Base-by-base conservation (phyloP, 1,284 basidiomycete species). In the Cryptococcus neoformans region DNA sequence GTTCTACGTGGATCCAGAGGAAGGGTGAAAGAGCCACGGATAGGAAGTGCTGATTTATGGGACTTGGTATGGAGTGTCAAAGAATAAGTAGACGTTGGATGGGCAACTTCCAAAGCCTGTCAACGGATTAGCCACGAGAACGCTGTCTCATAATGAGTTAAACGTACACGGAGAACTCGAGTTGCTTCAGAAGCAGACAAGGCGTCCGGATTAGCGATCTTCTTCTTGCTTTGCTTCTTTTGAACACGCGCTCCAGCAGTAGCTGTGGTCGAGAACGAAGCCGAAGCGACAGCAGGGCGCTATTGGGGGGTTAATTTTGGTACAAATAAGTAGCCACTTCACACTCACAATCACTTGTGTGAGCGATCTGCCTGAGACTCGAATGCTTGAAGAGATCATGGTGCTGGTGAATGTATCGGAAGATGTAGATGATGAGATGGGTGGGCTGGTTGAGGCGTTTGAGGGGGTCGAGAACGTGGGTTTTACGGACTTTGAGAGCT, bases 91-190 rank as follows among this genome's bases (percentile, higher is more conserved):
- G 89, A 82, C 56, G 82, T 81, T 6, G 90, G 87, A 55, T 82
- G 83, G 28, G 85, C 82, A 54, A 91, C 87, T 76, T 92, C 89
- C 11, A 90, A 84, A 17, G 90, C 84, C 89, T 92, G 60, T 12
- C 28, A 28, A 53, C 34, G 10, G 36, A 38, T 51, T 36, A 51
- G 36, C 44, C 36, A 39, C 4, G 28, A 28, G 28, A 28, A 28
- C 28, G 28, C 28, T 4, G 28, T 4, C 4, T 28, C 28, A 28
- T 4, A 4, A 4, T 28, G 2, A 28, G 28, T 3, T 35, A 1
- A 42, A 61, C 70, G 60, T 53, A 72, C 72, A 37, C 74, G 65
- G 14, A 76, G 58, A 0, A 76, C 63, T 16, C 70, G 65, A 2
- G 70, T 62, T 2, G 76, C 76, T 56, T 76, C 73, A 12, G 44